Evolutionary conservation across 768 basidiomycete species (phyloP), one percentile per base, ranked within the genome.

Genomic region (Coprinopsis sp.): DNA sequence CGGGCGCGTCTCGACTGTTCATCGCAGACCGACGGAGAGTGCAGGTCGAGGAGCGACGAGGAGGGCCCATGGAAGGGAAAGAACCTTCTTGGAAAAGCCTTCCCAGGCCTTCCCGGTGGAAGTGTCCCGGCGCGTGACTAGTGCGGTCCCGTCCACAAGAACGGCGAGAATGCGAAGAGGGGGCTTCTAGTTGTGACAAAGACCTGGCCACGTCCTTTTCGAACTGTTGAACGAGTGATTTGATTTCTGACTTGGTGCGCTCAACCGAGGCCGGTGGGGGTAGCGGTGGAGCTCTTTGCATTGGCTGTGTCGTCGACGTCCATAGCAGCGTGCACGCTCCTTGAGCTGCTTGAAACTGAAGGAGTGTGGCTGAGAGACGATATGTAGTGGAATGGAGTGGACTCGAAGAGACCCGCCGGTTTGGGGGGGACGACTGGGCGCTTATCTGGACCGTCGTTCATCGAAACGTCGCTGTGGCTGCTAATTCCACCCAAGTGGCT

Each of bases 331-430:
- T 47, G 4, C 63, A 53, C 21, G 57, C 57, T 38, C 65, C 66
- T 33, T 66, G 71, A 3, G 67, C 67, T 2, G 66, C 64, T 31
- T 64, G 64, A 44, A 65, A 64, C 44, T n/a, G 66, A 57, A 16
- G 41, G 34, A 19, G 49, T n/a, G 36, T n/a, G 47, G 33, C 61
- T 59, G 33, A 61, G 56, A 37, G 44, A 33, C 38, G 51, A 33
- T 33, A 49, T 53, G 28, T 24, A 51, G 28, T 33, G 41, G 28
- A 36, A 51, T 24, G 33, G 30, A 33, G 25, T 29, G 18, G 21
- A 51, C 53, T 25, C 41, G 23, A 30, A 44, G 13, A 39, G 37
- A n/a, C 37, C 47, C 28, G 51, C 19, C 31, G 34, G 23, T 21
- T 49, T 49, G 16, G 48, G 48, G 28, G 42, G 49, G 25, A 47